These are phyloP conservation scores for Phellinidium pouzarii DNA, from an alignment of 1,284 basidiomycete genomes.

Conservation along the genomic window DNA sequence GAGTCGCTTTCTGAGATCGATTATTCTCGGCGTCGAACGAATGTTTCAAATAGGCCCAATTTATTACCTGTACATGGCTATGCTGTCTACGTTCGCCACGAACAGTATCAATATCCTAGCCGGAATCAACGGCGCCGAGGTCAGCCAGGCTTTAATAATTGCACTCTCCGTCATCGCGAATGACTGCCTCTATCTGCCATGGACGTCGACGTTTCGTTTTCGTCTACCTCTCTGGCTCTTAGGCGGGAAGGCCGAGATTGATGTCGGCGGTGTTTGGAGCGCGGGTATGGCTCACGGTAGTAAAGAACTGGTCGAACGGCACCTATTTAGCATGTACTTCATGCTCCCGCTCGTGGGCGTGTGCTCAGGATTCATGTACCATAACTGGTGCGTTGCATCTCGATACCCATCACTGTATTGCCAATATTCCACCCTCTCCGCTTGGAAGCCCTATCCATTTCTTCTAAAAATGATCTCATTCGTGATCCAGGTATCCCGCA, in stretches of 20 bases:
- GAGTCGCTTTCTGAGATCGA: constrained; percentile 23
- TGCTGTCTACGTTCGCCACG: constrained; percentile 94
- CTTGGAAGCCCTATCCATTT: not conserved
- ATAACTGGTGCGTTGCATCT: constrained; percentile 73
- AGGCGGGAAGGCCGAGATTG: constrained; percentile 57
- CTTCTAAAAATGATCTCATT: not conserved
- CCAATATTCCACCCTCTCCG: not conserved
- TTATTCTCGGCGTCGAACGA: constrained; percentile 2
- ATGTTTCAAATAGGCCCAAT: constrained; percentile 59
- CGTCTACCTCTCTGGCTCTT: constrained; percentile 63
- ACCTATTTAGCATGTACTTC: constrained; percentile 93
- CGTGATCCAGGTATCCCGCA: constrained; percentile 81
- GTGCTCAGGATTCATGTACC: constrained; percentile 83
- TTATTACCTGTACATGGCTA: constrained; percentile 95
- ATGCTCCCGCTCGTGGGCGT: constrained; percentile 93
- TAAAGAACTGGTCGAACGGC: constrained; percentile 81
- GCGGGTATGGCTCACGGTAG: constrained; percentile 84
- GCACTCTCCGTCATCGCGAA: constrained; percentile 87
- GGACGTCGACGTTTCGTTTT: constrained; percentile 54
- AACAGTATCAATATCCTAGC: constrained; percentile 99
- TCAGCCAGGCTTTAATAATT: constrained; percentile 89
- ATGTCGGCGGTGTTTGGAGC: constrained; percentile 69
- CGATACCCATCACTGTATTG: not conserved
- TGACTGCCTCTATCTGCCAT: constrained; percentile 87
- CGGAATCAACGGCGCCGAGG: constrained; percentile 96